Conservation (phyloP, 108 stramenopile species). For the Poteriospumella lacustris region DNA sequence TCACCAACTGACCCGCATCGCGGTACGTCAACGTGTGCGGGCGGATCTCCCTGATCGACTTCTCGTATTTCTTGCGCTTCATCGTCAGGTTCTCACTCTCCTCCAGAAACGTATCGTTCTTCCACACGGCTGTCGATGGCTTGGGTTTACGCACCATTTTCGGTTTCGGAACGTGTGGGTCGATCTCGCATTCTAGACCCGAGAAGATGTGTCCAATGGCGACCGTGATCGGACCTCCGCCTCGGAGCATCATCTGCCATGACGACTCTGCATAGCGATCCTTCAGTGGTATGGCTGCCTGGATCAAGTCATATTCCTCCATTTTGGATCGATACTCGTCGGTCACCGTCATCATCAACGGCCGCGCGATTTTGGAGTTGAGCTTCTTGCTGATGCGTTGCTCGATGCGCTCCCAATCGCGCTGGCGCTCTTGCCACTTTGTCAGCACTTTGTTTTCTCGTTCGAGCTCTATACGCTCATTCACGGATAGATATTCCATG, state of each 20-base stretch:
- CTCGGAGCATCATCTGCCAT: slow-evolving; percentile 19
- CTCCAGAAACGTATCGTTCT: neutral
- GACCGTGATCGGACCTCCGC: neutral
- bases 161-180: neutral
- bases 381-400: neutral
- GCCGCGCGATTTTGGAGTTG: neutral
- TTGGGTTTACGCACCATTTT: slow-evolving; percentile 24
- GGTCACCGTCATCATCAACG: neutral
- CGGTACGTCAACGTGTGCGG: neutral
- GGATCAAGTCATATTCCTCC: slow-evolving; percentile 26
- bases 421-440: slow-evolving; percentile 25
- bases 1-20: neutral
- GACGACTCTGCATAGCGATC: neutral
- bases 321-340: slow-evolving; percentile 20
- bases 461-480: neutral
- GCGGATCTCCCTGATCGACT: slow-evolving; percentile 2
- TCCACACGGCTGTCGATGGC: neutral
- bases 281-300: slow-evolving; percentile 15
- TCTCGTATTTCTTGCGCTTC: neutral
- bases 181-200: slow-evolving; percentile 21
- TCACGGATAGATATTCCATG: neutral
- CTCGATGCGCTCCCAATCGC: slow-evolving; percentile 9
- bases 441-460: slow-evolving; percentile 19
- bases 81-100: neutral
- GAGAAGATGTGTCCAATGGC: slow-evolving; percentile 22